Conservation (phyloP, 2,329 filamentous ascomycete species). For the Diaporthe humulicola region DNA sequence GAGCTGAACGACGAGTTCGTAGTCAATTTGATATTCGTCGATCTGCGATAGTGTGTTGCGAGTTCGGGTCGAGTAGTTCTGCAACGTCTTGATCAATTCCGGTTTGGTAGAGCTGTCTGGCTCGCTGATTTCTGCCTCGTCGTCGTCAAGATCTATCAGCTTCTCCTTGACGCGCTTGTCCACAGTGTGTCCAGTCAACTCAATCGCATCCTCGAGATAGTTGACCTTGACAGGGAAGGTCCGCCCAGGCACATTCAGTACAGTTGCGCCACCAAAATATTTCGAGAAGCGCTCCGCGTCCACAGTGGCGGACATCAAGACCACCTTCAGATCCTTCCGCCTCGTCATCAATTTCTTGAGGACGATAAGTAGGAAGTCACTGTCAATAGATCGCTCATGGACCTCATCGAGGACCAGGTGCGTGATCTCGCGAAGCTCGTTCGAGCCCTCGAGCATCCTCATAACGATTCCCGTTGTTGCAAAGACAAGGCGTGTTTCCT, state of each 20-base stretch:
- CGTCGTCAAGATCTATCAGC: slow-evolving; percentile 70
- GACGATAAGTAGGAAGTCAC: slow-evolving; percentile 94
- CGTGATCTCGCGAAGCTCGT: slow-evolving; percentile 89
- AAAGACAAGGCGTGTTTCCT: slow-evolving; percentile 87
- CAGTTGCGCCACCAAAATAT: slow-evolving; percentile 87
- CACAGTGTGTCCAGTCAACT: slow-evolving; percentile 81
- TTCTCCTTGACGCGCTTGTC: slow-evolving; percentile 66
- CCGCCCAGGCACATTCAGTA: slow-evolving; percentile 90
- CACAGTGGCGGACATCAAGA: slow-evolving; percentile 98
- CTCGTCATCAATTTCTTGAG: slow-evolving; percentile 83
- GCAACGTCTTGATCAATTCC: slow-evolving; percentile 74
- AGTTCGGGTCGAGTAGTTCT: slow-evolving; percentile 82
- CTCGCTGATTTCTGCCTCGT: slow-evolving; percentile 67
- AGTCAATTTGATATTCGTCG: slow-evolving; percentile 93
- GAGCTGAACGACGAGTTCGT: slow-evolving; percentile 84
- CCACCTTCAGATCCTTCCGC: slow-evolving; percentile 87
- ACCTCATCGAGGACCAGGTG: slow-evolving; percentile 98
- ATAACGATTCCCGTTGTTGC: slow-evolving; percentile 96
- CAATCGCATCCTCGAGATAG: slow-evolving; percentile 93
- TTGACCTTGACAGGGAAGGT: slow-evolving; percentile 92
- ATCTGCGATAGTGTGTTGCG: slow-evolving; percentile 80
- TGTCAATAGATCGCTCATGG: slow-evolving; percentile 95
- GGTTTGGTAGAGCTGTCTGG: slow-evolving; percentile 64
- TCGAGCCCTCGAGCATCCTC: slow-evolving; percentile 93
- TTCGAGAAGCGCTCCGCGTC: slow-evolving; percentile 92